A percentile compares a stretch with the other conserved stretches of the same genome.
Conservation (phyloP, 352 stramenopile genomes). For the Aphanomyces invadans region DNA sequence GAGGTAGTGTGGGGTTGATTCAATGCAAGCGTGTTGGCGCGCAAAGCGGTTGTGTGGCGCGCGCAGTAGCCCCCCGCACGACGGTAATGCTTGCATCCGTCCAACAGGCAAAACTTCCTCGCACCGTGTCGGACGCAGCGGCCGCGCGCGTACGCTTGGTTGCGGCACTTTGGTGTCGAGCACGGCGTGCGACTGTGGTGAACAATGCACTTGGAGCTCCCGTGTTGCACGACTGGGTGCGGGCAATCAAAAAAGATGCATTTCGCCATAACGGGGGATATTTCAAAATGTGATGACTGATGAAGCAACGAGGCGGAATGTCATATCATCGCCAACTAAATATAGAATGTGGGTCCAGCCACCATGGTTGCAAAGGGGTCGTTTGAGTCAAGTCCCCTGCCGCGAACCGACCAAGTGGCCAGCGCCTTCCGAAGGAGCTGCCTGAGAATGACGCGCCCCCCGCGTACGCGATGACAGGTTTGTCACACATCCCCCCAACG, state of each 20-base stretch:
- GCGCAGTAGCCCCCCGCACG: constrained; percentile 61
- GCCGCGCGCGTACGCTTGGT: constrained; percentile 62
- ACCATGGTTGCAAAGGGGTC: too few species aligned
- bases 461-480: too few species aligned
- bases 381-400: too few species aligned
- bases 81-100: constrained; percentile 67
- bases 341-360: too few species aligned
- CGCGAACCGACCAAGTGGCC: too few species aligned
- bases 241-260: constrained; percentile 1
- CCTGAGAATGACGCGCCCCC: too few species aligned
- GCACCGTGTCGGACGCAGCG: constrained; percentile 72
- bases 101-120: constrained; percentile 52
- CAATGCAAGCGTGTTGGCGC: neutral
- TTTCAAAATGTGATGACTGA: neutral
- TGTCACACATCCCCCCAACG: too few species aligned
- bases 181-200: neutral
- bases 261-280: neutral
- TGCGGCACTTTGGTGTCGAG: constrained; percentile 37
- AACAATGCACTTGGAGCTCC: neutral
- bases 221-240: neutral
- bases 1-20: neutral
- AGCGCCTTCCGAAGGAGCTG: too few species aligned
- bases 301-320: too few species aligned
- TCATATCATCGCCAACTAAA: too few species aligned
- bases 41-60: constrained; percentile 33